Conservation (phyloP, 2,329 filamentous ascomycete genomes). For the Rachicladosporium sp. region DNA sequence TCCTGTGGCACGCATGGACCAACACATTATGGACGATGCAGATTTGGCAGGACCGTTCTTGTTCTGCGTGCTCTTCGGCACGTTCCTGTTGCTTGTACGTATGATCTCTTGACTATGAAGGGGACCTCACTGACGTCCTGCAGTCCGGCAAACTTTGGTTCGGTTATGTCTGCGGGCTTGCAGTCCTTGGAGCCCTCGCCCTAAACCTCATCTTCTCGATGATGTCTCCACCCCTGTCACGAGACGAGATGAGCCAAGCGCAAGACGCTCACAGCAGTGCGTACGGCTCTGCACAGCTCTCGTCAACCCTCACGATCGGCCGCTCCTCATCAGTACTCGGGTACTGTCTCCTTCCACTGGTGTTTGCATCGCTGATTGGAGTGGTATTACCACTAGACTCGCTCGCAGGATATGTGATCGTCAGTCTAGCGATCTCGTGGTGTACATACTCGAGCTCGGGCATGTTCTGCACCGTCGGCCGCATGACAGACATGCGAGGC, state of each 20-base stretch:
- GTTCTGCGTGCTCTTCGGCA: slow-evolving; percentile 89
- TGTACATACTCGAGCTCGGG: slow-evolving; percentile 89
- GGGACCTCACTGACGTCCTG: background rate
- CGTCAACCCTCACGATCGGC: slow-evolving; percentile 75
- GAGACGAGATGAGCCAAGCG: slow-evolving; percentile 35
- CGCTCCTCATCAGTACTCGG: slow-evolving; percentile 82
- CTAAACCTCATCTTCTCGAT: slow-evolving; percentile 89
- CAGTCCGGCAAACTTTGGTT: slow-evolving; percentile 94
- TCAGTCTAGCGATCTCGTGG: slow-evolving; percentile 79
- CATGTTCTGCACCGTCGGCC: slow-evolving; percentile 82
- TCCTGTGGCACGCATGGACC: slow-evolving; percentile 82
- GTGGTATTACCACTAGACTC: slow-evolving; percentile 85
- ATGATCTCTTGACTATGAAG: background rate
- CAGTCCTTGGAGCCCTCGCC: slow-evolving; percentile 72
- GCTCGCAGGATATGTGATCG: slow-evolving; percentile 73
- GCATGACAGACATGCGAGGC: slow-evolving; percentile 84
- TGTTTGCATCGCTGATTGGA: slow-evolving; percentile 71
- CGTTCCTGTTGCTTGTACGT: slow-evolving; percentile 54
- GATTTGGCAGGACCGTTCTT: slow-evolving; percentile 89
- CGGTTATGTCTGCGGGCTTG: slow-evolving; percentile 96
- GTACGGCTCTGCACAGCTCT: slow-evolving; percentile 48
- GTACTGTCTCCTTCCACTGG: slow-evolving; percentile 87
- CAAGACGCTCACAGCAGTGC: slow-evolving; percentile 32
- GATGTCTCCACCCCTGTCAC: slow-evolving; percentile 71
- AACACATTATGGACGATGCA: slow-evolving; percentile 97